A percentile compares a stretch with the other conserved stretches of the same genome.
phyloP scores from a whole-genome alignment of 164 flowering plant species.

The Chimonanthus praecox region DNA sequence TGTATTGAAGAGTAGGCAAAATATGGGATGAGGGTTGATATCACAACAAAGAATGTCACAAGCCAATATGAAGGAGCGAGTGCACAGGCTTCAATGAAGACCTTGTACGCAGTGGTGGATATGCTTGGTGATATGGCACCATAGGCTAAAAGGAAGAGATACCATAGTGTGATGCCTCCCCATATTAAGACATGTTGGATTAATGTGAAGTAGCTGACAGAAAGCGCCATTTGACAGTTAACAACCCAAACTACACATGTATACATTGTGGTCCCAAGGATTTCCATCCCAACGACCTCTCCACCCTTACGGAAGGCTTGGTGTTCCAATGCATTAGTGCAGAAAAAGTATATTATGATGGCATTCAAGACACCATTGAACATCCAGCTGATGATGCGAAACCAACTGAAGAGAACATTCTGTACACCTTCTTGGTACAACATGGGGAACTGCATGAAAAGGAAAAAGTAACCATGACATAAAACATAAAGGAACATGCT shows the following conservation, averaged over 20 bases:
- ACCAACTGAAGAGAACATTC: slow-evolving; percentile 89
- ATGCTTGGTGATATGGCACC: slow-evolving; percentile 46
- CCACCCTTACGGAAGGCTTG: slow-evolving; percentile 76
- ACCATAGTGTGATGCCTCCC: slow-evolving; percentile 88
- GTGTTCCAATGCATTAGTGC: slow-evolving; percentile 47
- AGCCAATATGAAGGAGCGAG: slow-evolving; percentile 86
- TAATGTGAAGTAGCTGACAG: slow-evolving; percentile 97
- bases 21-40: slow-evolving; percentile 63
- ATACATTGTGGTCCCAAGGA: slow-evolving; percentile 89
- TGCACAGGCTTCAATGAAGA: slow-evolving; percentile 73
- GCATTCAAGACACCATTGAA: slow-evolving; percentile 78
- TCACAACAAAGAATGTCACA: slow-evolving; percentile 56
- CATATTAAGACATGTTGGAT: slow-evolving; percentile 84
- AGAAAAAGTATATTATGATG: slow-evolving; percentile 64
- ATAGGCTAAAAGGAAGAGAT: slow-evolving; percentile 62
- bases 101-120: slow-evolving; percentile 42
- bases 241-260: slow-evolving; percentile 90
- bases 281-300: slow-evolving; percentile 78
- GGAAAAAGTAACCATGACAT: background rate
- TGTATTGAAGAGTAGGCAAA: slow-evolving; percentile 71
- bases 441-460: slow-evolving; percentile 69
- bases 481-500: background rate
- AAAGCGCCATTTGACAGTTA: slow-evolving; percentile 85
- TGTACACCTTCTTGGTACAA: slow-evolving; percentile 87
- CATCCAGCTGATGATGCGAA: slow-evolving; percentile 90